Evolutionary conservation across 352 stramenopile genomes (phyloP).

Genomic region (Globisporangium cylindrosporum): DNA sequence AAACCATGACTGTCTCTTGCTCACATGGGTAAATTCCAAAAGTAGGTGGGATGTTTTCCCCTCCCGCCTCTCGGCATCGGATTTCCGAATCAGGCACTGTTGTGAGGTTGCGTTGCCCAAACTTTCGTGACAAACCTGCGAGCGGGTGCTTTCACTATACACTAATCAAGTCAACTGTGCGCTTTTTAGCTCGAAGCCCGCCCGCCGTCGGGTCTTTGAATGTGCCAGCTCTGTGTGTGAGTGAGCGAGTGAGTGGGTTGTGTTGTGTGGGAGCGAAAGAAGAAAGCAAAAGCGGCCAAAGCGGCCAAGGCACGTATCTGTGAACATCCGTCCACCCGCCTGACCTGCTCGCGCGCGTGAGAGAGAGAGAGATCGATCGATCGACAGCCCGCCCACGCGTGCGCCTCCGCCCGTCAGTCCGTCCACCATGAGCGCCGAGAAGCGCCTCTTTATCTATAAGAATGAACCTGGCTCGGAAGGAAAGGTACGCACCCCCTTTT

Average conservation of each 20-base stretch:
- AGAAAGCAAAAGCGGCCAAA: background rate
- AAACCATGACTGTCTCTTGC: background rate
- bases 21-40: constrained; percentile 1
- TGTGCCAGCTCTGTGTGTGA: background rate
- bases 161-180: background rate
- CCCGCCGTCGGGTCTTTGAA: background rate
- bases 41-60: background rate
- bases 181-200: background rate
- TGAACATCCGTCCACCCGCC: background rate
- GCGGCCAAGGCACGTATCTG: background rate
- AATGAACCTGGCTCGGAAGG: constrained; percentile 81
- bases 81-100: background rate
- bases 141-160: background rate
- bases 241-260: background rate
- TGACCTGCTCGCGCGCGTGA: background rate
- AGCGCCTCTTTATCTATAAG: constrained; percentile 86
- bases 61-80: background rate
- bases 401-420: background rate
- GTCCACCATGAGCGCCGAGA: constrained; percentile 59
- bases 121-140: background rate
- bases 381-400: background rate
- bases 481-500: constrained; percentile 36
- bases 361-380: background rate
- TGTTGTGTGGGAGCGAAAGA: background rate
- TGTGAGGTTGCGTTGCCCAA: background rate